These are phyloP conservation scores for Chernovozyma aurita DNA, from an alignment of 1,139 yeast species.

Conservation along the genomic window DNA sequence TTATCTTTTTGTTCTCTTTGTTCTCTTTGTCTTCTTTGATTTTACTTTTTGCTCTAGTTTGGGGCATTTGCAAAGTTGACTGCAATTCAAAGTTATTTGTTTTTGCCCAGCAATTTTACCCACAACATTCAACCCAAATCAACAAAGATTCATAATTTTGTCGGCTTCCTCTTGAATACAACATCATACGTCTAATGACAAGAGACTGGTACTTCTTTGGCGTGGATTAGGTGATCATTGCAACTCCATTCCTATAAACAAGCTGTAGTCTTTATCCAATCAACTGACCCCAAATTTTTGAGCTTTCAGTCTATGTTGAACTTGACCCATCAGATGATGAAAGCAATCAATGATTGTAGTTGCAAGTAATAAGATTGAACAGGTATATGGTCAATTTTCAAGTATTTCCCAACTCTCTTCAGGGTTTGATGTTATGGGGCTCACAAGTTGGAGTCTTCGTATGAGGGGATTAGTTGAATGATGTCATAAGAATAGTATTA, in stretches of 20 bases:
- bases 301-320: conserved; percentile 52
- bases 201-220: conserved; percentile 43
- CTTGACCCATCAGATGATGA: conserved; percentile 49
- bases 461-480: conserved; percentile 60
- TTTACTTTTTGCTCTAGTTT: no score
- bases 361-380: conserved; percentile 37
- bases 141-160: no score
- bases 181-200: no score
- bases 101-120: no score
- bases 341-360: conserved; percentile 56
- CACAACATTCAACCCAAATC: no score
- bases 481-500: conserved; percentile 46
- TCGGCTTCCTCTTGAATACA: no score
- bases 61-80: no score
- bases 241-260: conserved; percentile 55
- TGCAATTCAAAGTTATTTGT: no score
- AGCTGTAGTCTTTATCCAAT: conserved; percentile 38
- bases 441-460: conserved; percentile 80
- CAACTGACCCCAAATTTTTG: conserved; percentile 47
- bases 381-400: conserved; percentile 40
- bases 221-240: conserved; percentile 82
- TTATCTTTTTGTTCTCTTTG: no score
- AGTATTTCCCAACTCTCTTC: conserved; percentile 34
- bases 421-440: conserved; percentile 76
- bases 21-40: no score